Evolutionary conservation across 495 filamentous ascomycete genomes (phyloP), one percentile per base, ranked within the genome.

Genomic region (Lophiostoma macrostomum): DNA sequence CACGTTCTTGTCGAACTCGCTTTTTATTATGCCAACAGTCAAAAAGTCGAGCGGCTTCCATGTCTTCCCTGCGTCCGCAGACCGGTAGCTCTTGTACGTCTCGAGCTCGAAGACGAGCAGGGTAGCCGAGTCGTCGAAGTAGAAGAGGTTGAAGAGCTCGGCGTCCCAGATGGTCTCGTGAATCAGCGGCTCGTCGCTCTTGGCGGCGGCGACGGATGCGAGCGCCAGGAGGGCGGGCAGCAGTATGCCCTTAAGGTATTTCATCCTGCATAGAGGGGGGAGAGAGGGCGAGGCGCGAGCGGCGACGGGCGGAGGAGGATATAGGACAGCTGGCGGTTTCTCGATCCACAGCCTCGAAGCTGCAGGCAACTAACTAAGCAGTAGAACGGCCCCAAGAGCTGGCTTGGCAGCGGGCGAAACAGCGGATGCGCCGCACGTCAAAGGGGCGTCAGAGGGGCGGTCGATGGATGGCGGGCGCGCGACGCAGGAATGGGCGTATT

Each of bases 101-200:
- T 67, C 60, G 1, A 58, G 31, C 62, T 87, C 85, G 54, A 77
- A 79, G 54, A 86, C 78, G 22, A 93, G 69, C 43, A 90, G 70
- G 38, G 86, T 82, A 64, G 95, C 85, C 24, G 87, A 88, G 63
- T 87, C 86, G 50, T 89, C 80, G 63, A 98, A 96, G 70, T 94
- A 98, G 72, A 85, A 82, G 40, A 95, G 73, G 63, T 80, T 77
- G 37, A 43, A 46, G 1, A 87, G 88, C 53, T 71, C 56, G 51
- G 77, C 69, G 35, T 86, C 74, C 69, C 96, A 84, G 20, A 75
- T 66, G 23, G 69, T 84, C 38, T 70, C 50, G 11, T 68, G 66
- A 49, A 85, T 70, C 38, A 73, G 69, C 8, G 81, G 82, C 23
- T 69, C 68, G 44, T 74, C 69, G 54, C 79, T 76, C 61, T 79